phyloP scores from a whole-genome alignment of 2,329 filamentous ascomycete species.

The Fusarium decemcellulare region DNA sequence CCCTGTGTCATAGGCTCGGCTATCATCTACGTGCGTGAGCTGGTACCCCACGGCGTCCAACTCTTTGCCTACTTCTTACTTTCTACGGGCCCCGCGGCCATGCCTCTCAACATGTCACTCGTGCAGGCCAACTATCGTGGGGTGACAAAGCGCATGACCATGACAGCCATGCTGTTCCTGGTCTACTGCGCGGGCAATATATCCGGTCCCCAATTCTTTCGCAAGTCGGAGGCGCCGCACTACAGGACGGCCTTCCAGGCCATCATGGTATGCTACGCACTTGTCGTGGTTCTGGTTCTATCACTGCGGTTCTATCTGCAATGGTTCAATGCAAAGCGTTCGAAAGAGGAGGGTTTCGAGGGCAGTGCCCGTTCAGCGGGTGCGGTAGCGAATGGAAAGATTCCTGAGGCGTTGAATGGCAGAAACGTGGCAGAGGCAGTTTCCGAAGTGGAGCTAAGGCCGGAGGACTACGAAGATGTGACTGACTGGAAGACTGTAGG shows the following conservation, averaged over 20 bases:
- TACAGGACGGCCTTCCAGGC: slow-evolving; percentile 68
- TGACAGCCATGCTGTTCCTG: slow-evolving; percentile 69
- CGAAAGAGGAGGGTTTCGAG: slow-evolving; percentile 58
- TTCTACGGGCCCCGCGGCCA: slow-evolving; percentile 65
- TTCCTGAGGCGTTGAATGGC: no score
- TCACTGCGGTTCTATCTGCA: slow-evolving; percentile 63
- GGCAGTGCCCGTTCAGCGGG: slow-evolving; percentile 60
- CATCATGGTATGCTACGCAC: slow-evolving; percentile 70
- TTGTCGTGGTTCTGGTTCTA: slow-evolving; percentile 61
- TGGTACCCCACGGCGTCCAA: slow-evolving; percentile 59
- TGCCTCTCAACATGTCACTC: slow-evolving; percentile 69
- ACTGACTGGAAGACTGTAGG: slow-evolving; percentile 74
- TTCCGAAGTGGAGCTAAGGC: no score
- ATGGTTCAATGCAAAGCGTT: slow-evolving; percentile 59
- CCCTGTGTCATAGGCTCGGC: slow-evolving; percentile 67
- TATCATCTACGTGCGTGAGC: slow-evolving; percentile 64
- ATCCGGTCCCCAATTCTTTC: slow-evolving; percentile 69
- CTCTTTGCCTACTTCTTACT: slow-evolving; percentile 72
- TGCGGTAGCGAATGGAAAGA: slow-evolving; percentile 21
- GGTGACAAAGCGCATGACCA: slow-evolving; percentile 73
- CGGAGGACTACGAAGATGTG: slow-evolving; percentile 68
- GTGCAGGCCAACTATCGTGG: slow-evolving; percentile 70
- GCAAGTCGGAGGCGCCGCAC: slow-evolving; percentile 61
- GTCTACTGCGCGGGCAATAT: slow-evolving; percentile 71
- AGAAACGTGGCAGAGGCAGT: no score